Evolutionary conservation across 768 basidiomycete genomes (phyloP).

Genomic region (Suillus fuscotomentosus): DNA sequence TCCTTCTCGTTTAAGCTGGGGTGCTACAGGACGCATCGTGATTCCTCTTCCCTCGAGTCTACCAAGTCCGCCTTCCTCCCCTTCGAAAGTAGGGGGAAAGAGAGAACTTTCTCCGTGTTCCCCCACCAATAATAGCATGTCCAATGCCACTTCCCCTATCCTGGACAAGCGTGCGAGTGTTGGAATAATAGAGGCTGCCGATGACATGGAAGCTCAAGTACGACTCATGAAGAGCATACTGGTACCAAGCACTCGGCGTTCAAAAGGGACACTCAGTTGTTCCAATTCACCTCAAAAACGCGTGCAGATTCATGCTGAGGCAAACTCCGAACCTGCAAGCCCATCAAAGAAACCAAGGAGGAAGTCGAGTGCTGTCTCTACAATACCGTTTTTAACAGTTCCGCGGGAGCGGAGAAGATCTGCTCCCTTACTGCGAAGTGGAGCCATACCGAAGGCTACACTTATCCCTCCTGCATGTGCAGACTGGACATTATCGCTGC

Average conservation of each 20-base stretch:
- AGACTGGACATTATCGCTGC: slow-evolving; percentile 32
- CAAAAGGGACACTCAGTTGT: slow-evolving; percentile 18
- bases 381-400: slow-evolving; percentile 16
- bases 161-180: slow-evolving; percentile 22
- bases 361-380: slow-evolving; percentile 23
- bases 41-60: slow-evolving; percentile 9
- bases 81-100: slow-evolving; percentile 16
- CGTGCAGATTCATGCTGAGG: slow-evolving; percentile 29
- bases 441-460: background rate
- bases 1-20: slow-evolving; percentile 30
- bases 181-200: slow-evolving; percentile 30
- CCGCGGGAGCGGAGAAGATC: slow-evolving; percentile 31
- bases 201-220: slow-evolving; percentile 5
- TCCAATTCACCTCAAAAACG: slow-evolving; percentile 17
- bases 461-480: background rate
- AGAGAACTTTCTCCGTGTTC: slow-evolving; percentile 7
- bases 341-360: slow-evolving; percentile 16
- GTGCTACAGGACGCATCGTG: slow-evolving; percentile 22
- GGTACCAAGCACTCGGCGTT: slow-evolving; percentile 25
- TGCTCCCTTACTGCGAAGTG: slow-evolving; percentile 22
- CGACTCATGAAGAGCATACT: slow-evolving; percentile 29
- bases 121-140: slow-evolving; percentile 1
- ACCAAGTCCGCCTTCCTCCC: slow-evolving; percentile 31
- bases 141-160: background rate
- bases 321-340: slow-evolving; percentile 8